These are phyloP conservation scores for Chrysoporthe austroafricana DNA, from an alignment of 2,329 filamentous ascomycete species.

Conservation along the genomic window DNA sequence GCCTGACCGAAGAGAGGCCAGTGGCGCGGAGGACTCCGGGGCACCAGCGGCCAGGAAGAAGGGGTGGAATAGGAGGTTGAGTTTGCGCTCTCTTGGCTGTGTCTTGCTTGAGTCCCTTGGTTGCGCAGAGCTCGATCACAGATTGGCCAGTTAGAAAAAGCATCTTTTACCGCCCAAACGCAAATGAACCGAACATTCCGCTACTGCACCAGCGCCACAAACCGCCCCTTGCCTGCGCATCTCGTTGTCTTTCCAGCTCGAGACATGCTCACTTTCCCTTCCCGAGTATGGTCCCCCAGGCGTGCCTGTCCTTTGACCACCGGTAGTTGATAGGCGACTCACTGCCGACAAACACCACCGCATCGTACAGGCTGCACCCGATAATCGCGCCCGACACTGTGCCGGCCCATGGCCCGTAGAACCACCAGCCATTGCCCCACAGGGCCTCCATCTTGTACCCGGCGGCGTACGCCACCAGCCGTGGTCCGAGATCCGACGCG, in stretches of 20 bases:
- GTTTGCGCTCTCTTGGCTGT: no score
- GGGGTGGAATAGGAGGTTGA: no score
- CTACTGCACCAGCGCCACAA: neutral
- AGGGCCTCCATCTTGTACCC: conserved; percentile 37
- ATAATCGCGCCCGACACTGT: conserved; percentile 36
- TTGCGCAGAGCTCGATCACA: neutral
- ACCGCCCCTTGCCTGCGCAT: neutral
- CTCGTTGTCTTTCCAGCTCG: neutral
- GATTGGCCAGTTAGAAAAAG: neutral
- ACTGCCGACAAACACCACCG: conserved; percentile 37
- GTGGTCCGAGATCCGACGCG: conserved; percentile 43
- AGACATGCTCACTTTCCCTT: neutral
- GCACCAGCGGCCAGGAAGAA: neutral
- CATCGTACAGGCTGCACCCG: conserved; percentile 39
- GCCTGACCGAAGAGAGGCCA: neutral
- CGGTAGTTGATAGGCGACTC: conserved; percentile 37
- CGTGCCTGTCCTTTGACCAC: conserved; percentile 25
- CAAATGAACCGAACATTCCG: neutral
- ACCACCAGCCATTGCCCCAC: conserved; percentile 39
- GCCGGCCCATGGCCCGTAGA: conserved; percentile 38
- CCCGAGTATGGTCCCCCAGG: conserved; percentile 10
- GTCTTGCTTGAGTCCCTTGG: neutral
- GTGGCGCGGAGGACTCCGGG: neutral
- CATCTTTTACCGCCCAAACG: neutral
- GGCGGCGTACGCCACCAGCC: conserved; percentile 38